Base-by-base conservation (phyloP, 208 protist species). In the Novymonas esmeraldas region DNA sequence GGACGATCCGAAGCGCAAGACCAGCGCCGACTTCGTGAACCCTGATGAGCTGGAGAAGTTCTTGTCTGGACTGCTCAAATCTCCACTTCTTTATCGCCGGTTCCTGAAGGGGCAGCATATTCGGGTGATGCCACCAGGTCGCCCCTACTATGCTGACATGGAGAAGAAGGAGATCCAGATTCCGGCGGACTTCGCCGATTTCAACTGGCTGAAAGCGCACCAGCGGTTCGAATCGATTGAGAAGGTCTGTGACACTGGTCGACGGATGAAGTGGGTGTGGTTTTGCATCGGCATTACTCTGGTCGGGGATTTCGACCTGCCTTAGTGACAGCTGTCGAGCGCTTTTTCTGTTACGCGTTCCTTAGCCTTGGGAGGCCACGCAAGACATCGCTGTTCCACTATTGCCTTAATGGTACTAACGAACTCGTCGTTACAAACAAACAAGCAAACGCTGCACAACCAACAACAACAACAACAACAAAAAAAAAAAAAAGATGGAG, bases 181-280 rank as follows among this genome's bases (percentile, higher is more conserved):
- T 14, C 93, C 93, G 0, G 78, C 84, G 28, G 94, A 97, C 76
- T 96, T 97, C 81, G 64, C 70, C 0, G 83, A 95, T 7, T 95
- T 86, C 68, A 95, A 91, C 48, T 97, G 91, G 86, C 57, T 87
- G 38, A 76, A 46, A 22, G 85, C 83, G 7, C 91, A 96, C 70
- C 26, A 41, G 36, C 70, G 73, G 6, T 93, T 92, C 63, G 83
- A 86, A 48, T 44, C 45, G n/a, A 16, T 92, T 45, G 91, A 96
- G 64, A 67, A 18, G 11, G 26, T 93, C 51, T 50, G 84, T 36
- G 64, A 87, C 20, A 64, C 39, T 34, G 89, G 85, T 59, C 81
- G 89, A 28, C 63, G 77, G 31, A 85, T 94, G 34, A 93, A 89
- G 89, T 94, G 89, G 91, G 64, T 93, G 13, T 96, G 91, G 91